Percentiles rank a stretch among this genome's conserved stretches.
phyloP scores from a whole-genome alignment of 768 basidiomycete species.

The Coprinellus aureogranulatus region DNA sequence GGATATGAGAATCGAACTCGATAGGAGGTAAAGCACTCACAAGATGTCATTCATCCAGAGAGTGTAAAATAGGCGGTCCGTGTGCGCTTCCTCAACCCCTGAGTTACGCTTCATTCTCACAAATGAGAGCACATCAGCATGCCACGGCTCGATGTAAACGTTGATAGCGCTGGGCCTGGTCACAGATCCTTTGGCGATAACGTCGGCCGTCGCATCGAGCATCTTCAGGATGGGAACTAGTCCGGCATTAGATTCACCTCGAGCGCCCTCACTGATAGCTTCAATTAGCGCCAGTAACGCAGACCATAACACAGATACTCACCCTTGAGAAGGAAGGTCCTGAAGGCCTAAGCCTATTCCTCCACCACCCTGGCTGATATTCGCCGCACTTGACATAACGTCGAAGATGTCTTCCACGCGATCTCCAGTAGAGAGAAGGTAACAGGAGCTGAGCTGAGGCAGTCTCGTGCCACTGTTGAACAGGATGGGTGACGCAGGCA shows the following conservation, averaged over 20 bases:
- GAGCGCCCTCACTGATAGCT: no score
- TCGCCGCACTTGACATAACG: constrained; percentile 94
- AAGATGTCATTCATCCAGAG: constrained; percentile 98
- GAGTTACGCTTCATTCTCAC: constrained; percentile 98
- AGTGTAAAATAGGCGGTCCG: constrained; percentile 95
- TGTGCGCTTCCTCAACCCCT: constrained; percentile 95
- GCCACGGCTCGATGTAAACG: constrained; percentile 99
- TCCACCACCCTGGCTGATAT: constrained; percentile 99
- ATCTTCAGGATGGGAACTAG: constrained; percentile 99
- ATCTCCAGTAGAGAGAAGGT: constrained; percentile 97
- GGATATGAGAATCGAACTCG: not conserved
- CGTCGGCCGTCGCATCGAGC: constrained; percentile 96
- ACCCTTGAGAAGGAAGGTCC: constrained; percentile 95
- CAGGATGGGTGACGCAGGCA: constrained; percentile 94
- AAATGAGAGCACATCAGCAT: constrained; percentile 95
- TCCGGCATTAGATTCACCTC: constrained; percentile 98
- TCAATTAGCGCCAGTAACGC: no score
- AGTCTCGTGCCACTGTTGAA: constrained; percentile 98
- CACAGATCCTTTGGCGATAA: constrained; percentile 98
- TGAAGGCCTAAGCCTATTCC: constrained; percentile 96
- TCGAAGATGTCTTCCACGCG: constrained; percentile 99
- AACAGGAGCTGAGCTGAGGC: constrained; percentile 95
- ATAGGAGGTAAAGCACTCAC: constrained; percentile 41
- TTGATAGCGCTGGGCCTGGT: constrained; percentile 98
- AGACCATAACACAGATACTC: constrained; percentile 20